Evolutionary conservation across 768 basidiomycete genomes (phyloP).

Genomic region (Gloeopeniophorella convolvens): DNA sequence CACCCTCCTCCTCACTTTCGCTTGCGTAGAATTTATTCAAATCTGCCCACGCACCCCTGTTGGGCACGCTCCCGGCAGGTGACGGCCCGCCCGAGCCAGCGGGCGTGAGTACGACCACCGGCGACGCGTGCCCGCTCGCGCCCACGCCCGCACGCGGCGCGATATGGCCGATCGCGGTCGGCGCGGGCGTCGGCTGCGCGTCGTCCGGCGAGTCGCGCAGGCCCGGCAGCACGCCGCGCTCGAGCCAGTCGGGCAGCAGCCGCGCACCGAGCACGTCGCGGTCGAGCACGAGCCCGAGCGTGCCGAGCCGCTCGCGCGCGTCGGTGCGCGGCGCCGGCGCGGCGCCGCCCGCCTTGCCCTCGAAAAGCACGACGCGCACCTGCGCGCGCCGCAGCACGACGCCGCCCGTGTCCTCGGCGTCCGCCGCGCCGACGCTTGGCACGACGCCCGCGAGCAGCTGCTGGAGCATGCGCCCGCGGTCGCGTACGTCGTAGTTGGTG

Average conservation of each 20-base stretch:
- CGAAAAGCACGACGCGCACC: conserved; percentile 70
- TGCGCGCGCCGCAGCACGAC: conserved; percentile 82
- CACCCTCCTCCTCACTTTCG: conserved; percentile 30
- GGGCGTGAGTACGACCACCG: conserved; percentile 48
- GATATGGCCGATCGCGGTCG: conserved; percentile 38
- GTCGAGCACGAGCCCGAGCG: conserved; percentile 56
- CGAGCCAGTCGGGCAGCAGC: conserved; percentile 79
- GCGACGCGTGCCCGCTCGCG: conserved; percentile 32
- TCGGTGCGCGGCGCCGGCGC: conserved; percentile 25
- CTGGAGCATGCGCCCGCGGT: conserved; percentile 75
- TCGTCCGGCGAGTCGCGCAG: conserved; percentile 69
- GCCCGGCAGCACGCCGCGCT: conserved; percentile 72
- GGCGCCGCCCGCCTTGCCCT: conserved; percentile 54
- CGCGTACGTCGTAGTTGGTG: conserved; percentile 81
- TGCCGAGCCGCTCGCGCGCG: conserved; percentile 49
- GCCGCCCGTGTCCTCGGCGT: conserved; percentile 37
- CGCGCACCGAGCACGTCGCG: conserved; percentile 46
- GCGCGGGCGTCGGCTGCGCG: conserved; percentile 26
- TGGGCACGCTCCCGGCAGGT: conserved; percentile 28
- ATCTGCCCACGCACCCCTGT: conserved; percentile 46
- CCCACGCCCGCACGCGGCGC: conserved; percentile 25
- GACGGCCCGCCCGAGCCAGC: conserved; percentile 31
- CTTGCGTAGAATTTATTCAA: conserved; percentile 66
- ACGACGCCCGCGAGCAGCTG: conserved; percentile 57
- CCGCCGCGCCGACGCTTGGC: conserved; percentile 19